Conservation (phyloP, 257 asterid species). For the Apocynum venetum region DNA sequence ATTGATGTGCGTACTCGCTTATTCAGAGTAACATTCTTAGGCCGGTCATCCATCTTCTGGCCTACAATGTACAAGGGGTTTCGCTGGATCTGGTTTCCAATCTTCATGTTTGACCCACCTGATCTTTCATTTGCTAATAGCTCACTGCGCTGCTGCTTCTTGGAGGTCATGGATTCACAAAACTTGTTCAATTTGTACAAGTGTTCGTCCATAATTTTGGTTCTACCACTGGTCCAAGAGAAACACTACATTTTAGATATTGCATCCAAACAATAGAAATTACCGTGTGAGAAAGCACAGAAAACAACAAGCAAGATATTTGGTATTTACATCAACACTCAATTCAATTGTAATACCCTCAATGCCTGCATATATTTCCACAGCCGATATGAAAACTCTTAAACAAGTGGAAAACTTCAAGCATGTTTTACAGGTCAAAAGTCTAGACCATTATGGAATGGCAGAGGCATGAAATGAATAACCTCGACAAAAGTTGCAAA, state of each 20-base stretch:
- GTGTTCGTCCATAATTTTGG: slow-evolving; percentile 65
- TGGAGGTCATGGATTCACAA: slow-evolving; percentile 47
- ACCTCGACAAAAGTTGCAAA: neutral
- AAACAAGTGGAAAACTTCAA: neutral
- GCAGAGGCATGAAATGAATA: neutral
- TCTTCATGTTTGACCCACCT: slow-evolving; percentile 58
- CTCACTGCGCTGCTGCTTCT: slow-evolving; percentile 80
- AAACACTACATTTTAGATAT: slow-evolving; percentile 5
- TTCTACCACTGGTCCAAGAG: slow-evolving; percentile 66
- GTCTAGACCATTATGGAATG: neutral
- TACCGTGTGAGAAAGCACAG: neutral
- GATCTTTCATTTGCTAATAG: slow-evolving; percentile 64
- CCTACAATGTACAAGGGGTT: slow-evolving; percentile 53
- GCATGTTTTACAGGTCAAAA: neutral
- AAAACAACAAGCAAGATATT: neutral
- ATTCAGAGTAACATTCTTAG: slow-evolving; percentile 67
- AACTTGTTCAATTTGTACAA: slow-evolving; percentile 60
- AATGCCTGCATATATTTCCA: neutral
- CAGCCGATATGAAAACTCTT: neutral
- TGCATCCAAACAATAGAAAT: neutral
- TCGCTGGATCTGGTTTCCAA: slow-evolving; percentile 68
- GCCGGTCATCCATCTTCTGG: slow-evolving; percentile 72
- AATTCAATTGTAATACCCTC: neutral
- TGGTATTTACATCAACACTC: neutral
- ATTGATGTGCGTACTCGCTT: slow-evolving; percentile 89